Evolutionary conservation across 2,329 filamentous ascomycete species (phyloP).

Genomic region (Aspergillus transmontanensis): DNA sequence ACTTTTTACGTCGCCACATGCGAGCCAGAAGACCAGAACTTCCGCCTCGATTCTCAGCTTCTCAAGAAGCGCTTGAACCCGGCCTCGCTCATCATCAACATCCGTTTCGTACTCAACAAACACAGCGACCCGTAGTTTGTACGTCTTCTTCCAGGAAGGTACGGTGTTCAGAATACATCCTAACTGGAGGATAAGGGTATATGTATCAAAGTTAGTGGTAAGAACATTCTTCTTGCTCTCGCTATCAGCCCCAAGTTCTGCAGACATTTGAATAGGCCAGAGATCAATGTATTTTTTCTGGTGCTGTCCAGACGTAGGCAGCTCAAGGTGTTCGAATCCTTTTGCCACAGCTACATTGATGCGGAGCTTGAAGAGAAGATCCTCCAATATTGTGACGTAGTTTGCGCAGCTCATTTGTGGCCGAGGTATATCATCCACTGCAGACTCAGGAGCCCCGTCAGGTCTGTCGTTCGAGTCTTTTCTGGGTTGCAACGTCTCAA

Average conservation of each 20-base stretch:
- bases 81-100: constrained; percentile 73
- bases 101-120: constrained; percentile 90
- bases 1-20: constrained; percentile 69
- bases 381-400: constrained; percentile 82
- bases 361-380: constrained; percentile 73
- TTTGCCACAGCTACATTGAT: constrained; percentile 85
- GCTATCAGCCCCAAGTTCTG: constrained; percentile 70
- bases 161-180: constrained; percentile 84
- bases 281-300: constrained; percentile 80
- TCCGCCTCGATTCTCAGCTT: constrained; percentile 81
- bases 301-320: constrained; percentile 63
- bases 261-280: constrained; percentile 94
- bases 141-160: constrained; percentile 74
- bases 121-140: constrained; percentile 74
- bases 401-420: constrained; percentile 68
- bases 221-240: constrained; percentile 67
- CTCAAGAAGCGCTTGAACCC: constrained; percentile 73
- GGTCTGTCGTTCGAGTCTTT: constrained; percentile 26
- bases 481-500: constrained; percentile 57
- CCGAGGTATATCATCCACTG: constrained; percentile 69
- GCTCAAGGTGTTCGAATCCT: constrained; percentile 75
- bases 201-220: constrained; percentile 90
- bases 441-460: constrained; percentile 35
- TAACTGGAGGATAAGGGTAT: constrained; percentile 81
- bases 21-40: constrained; percentile 79